Evolutionary conservation across 1,284 basidiomycete species (phyloP), one percentile per base, ranked within the genome.

Genomic region (Irpex rosettiformis): DNA sequence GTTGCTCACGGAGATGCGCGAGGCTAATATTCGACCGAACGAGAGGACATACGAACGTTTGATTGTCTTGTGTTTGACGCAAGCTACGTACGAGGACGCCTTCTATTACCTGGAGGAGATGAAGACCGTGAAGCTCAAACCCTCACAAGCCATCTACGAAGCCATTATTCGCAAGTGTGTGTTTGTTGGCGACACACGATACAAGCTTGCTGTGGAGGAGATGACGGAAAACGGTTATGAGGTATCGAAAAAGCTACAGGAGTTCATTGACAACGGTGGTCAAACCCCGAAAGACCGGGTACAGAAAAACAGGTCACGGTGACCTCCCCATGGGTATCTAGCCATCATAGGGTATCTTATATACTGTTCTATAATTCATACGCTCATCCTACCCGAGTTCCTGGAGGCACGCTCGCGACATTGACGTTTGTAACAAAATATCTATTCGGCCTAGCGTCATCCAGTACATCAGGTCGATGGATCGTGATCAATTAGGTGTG

Each of bases 81-180:
- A 91, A 66, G 69, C 79, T 11, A 77, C 75, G 2, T 95, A 93
- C 71, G 92, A 94, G 67, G 89, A 93, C 65, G 91, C 92, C 0
- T 95, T 95, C 75, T 88, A 85, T 71, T 93, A 91, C 70, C 80
- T 95, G 29, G 92, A 94, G 69, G 88, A 92, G 75, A 91, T 93
- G 88, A 94, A 94, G 72, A 72, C 76, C 0, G 79, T 79, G 52
- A 77, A 77, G 11, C 76, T 84, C 68, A 69, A 76, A 33, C 91
- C 92, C 1, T 71, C 82, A 1, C 65, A 69, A 40, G 64, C 66
- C 1, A 71, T 86, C n/a, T 95, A 94, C 72, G 76, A 81, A 33
- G 72, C 75, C 0, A 74, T 95, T 58, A 74, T 87, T 47, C 73
- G 76, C 52, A 86, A 80, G 67, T 93, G 89, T 66, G 70, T 84